Percentiles rank a stretch among this genome's conserved stretches.
phyloP scores from a whole-genome alignment of 371 early-diverging fungal genomes.

The Mortierella sp. region DNA sequence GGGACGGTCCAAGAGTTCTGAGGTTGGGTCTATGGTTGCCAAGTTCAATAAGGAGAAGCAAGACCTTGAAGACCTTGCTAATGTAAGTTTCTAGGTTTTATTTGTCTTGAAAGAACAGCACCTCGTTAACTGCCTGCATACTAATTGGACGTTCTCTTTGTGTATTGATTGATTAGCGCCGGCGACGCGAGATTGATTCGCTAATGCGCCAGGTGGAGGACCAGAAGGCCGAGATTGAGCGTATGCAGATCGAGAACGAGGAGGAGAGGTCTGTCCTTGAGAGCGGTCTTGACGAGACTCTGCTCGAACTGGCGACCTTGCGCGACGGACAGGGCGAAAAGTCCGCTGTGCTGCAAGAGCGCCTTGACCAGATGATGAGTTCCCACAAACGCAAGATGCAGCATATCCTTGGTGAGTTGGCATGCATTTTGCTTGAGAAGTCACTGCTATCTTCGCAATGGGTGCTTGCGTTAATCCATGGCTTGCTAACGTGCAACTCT shows the following conservation, averaged over 20 bases:
- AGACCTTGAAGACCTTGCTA: constrained; percentile 66
- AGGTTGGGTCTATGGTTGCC: constrained; percentile 82
- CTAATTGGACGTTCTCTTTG: background rate
- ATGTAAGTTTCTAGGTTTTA: background rate
- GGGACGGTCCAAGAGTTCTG: constrained; percentile 81
- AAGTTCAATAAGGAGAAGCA: constrained; percentile 87
- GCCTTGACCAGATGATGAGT: constrained; percentile 70
- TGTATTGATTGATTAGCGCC: constrained; percentile 35
- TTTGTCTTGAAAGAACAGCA: too few relatives aligned
- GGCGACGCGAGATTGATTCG: constrained; percentile 72
- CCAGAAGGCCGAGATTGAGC: constrained; percentile 77
- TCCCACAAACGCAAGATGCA: constrained; percentile 82
- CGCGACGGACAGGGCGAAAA: constrained; percentile 37
- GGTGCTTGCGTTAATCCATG: background rate
- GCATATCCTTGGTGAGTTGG: constrained; percentile 79
- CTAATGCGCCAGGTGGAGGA: constrained; percentile 79
- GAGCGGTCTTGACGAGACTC: constrained; percentile 96
- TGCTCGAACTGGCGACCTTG: constrained; percentile 80
- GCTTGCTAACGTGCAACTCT: too few relatives aligned
- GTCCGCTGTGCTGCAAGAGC: constrained; percentile 69
- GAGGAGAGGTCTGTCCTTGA: constrained; percentile 93
- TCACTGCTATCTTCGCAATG: background rate
- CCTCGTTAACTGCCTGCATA: background rate
- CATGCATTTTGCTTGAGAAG: background rate
- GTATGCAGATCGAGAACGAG: constrained; percentile 77